Conservation (phyloP, 129 eudicot species). For the Artemisia annua region DNA sequence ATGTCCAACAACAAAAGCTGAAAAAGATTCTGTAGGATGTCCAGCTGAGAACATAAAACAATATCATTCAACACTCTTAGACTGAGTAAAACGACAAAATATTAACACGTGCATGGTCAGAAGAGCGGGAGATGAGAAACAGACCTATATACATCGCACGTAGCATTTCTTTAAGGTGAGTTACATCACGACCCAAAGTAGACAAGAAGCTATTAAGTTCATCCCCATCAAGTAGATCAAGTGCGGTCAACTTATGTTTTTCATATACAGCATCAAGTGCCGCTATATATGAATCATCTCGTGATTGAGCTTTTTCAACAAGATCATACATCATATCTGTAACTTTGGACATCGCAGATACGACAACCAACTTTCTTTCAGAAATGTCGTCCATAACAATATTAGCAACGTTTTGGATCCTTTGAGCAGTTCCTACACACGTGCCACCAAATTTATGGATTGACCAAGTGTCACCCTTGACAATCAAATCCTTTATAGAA, state of each 20-base stretch:
- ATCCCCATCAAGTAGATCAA: conserved; percentile 78
- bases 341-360: conserved; percentile 98
- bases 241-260: conserved; percentile 81
- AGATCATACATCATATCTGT: conserved; percentile 99
- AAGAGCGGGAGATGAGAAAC: conserved; percentile 4
- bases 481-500: conserved; percentile 2
- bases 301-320: conserved; percentile 74
- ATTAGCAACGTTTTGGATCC: conserved; percentile 82
- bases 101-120: neutral
- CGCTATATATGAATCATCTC: conserved; percentile 64
- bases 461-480: conserved; percentile 86
- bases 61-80: neutral
- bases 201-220: conserved; percentile 67
- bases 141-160: conserved; percentile 91
- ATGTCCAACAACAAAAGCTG: conserved; percentile 96
- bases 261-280: conserved; percentile 88
- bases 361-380: conserved; percentile 91
- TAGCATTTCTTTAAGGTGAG: conserved; percentile 87
- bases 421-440: conserved; percentile 85
- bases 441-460: conserved; percentile 98
- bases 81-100: neutral
- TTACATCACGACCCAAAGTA: conserved; percentile 58
- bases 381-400: conserved; percentile 59
- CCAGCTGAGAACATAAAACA: conserved; percentile 70
- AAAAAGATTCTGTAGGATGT: conserved; percentile 89